Evolutionary conservation across 2,329 filamentous ascomycete species (phyloP), one percentile per base, ranked within the genome.

Genomic region (Pestalotiopsis sp.): DNA sequence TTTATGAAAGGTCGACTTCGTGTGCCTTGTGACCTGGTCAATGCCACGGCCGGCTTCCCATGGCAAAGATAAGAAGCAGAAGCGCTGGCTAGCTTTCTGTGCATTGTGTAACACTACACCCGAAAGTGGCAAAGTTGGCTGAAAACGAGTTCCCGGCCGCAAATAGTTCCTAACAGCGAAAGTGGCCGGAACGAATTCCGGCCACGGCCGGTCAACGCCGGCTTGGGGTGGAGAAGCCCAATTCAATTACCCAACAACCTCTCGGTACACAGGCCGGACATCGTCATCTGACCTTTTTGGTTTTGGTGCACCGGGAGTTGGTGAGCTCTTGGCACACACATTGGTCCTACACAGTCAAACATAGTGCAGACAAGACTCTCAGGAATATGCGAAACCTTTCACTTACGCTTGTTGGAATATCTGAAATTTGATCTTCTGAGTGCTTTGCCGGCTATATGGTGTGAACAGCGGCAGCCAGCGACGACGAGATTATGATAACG

Each of bases 171-270:
- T n/a, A 52, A 23, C 31, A 31, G 45, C 20, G 45, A 52, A 45
- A 55, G 25, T 57, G 64, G 64, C 64, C 64, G 64, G 64, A 66
- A 66, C 27, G 4, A 2, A 38, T 66, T 66, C 64, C 64, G 64
- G 64, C 64, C 64, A 59, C 52, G 61, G 41, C 31, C 60, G 25
- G 60, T 39, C 31, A 59, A n/a, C 59, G 38, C 64, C 64, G 64
- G 67, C 23, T 63, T 55, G 58, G n/a, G 36, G 45, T 60, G 58
- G 64, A 65, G 61, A 61, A 58, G 25, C 20, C 25, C 25, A 20
- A 25, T 20, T 65, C 63, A 41, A 66, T 66, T 60, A 60, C 64
- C 36, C 55, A 45, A 60, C 64, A 20, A 45, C 23, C 65, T 57
- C 20, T 67, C 59, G 66, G 66, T 45, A 23, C 13, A 59, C 41